Evolutionary conservation across 2,329 filamentous ascomycete species (phyloP).

Genomic region (Iodosphaeria phyllophila): DNA sequence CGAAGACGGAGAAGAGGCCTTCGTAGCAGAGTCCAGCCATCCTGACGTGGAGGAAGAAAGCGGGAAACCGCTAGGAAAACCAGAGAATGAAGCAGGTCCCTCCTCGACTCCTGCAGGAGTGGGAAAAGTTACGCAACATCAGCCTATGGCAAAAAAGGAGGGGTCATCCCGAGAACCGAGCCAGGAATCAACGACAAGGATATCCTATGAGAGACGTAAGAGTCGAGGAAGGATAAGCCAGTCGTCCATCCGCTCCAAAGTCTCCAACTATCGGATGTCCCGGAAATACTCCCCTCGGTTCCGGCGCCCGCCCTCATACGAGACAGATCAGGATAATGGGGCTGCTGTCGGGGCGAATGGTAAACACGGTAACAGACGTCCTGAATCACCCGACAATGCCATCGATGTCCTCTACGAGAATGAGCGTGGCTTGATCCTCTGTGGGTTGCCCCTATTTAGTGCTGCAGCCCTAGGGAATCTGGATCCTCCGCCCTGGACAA

Average conservation of each 20-base stretch:
- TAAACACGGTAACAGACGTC: slow-evolving; percentile 2
- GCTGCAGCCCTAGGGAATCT: slow-evolving; percentile 66
- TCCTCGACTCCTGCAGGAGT: too few species aligned
- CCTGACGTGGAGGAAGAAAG: too few species aligned
- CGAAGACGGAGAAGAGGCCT: slow-evolving; percentile 1
- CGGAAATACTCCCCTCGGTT: slow-evolving; percentile 6
- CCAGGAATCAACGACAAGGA: too few species aligned
- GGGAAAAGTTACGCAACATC: too few species aligned
- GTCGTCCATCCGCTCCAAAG: slow-evolving; percentile 4
- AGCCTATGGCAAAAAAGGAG: too few species aligned
- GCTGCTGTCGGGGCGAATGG: slow-evolving; percentile 2
- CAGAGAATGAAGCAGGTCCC: too few species aligned
- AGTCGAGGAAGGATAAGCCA: slow-evolving; percentile 2
- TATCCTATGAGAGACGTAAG: too few species aligned
- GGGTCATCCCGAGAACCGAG: too few species aligned
- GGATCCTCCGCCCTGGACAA: slow-evolving; percentile 79
- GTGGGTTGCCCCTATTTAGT: slow-evolving; percentile 80
- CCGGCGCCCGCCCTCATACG: not conserved
- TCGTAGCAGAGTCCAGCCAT: too few species aligned
- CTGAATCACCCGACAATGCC: slow-evolving; percentile 25
- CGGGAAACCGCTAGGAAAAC: too few species aligned
- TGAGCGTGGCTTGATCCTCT: slow-evolving; percentile 76
- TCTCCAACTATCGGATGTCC: slow-evolving; percentile 1
- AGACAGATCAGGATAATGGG: slow-evolving; percentile 1
- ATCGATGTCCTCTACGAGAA: slow-evolving; percentile 94